phyloP scores from a whole-genome alignment of 2,329 filamentous ascomycete genomes.

The Ophiostoma angusticollis region DNA sequence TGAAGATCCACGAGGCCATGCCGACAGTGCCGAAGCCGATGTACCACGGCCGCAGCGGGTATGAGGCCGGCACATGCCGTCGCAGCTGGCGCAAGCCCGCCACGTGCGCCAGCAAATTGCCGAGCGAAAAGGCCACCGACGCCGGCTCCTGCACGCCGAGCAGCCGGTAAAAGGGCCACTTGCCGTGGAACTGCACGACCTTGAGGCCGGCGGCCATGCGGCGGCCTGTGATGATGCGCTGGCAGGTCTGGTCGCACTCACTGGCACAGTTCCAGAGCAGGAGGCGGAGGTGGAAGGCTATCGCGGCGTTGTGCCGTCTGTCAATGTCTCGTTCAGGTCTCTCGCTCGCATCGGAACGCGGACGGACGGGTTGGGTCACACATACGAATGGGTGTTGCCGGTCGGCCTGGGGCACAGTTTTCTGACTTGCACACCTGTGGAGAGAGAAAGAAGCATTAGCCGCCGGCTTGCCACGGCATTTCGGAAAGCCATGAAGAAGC shows the following conservation, averaged over 20 bases:
- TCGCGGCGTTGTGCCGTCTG: background rate
- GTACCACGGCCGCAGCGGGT: conserved; percentile 72
- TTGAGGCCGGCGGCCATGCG: conserved; percentile 54
- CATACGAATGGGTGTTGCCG: conserved; percentile 57
- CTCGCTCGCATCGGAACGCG: background rate
- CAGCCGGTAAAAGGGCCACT: conserved; percentile 92
- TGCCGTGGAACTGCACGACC: conserved; percentile 89
- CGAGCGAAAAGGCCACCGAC: conserved; percentile 80
- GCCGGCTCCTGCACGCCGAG: conserved; percentile 91
- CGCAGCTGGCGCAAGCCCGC: conserved; percentile 61
- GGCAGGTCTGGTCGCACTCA: conserved; percentile 97
- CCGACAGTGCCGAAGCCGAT: conserved; percentile 67
- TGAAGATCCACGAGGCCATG: conserved; percentile 73
- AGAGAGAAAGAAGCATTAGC: background rate
- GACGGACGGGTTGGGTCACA: background rate
- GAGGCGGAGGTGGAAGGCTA: conserved; percentile 73
- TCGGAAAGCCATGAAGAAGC: background rate
- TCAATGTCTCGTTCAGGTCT: background rate
- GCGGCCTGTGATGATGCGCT: conserved; percentile 72
- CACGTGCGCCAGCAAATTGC: conserved; percentile 81
- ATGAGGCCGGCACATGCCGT: conserved; percentile 54
- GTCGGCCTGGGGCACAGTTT: conserved; percentile 58
- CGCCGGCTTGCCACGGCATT: background rate
- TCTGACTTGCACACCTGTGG: conserved; percentile 64
- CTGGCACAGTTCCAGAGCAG: conserved; percentile 84